These are phyloP conservation scores for Fraxinus dipetala DNA, from an alignment of 305 asterid genomes.

Conservation along the genomic window DNA sequence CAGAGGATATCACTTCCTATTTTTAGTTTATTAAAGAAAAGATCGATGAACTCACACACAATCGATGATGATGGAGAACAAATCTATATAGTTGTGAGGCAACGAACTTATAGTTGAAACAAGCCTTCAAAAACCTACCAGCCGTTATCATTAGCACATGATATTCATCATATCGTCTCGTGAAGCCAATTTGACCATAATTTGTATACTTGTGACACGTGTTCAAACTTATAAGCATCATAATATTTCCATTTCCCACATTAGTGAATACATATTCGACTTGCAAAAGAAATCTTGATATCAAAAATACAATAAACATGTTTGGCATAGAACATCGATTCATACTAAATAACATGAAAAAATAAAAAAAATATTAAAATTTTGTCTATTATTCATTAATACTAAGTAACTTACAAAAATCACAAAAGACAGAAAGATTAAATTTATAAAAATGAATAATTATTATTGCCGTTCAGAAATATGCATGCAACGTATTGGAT, in stretches of 20 bases:
- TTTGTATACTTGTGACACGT: too few relatives aligned
- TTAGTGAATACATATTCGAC: neutral
- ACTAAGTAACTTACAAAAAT: neutral
- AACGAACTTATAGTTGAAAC: neutral
- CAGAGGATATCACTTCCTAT: neutral
- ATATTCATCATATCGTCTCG: neutral
- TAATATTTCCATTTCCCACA: neutral
- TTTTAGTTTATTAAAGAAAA: neutral
- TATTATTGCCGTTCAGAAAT: neutral
- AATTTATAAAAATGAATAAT: neutral
- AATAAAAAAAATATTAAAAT: neutral
- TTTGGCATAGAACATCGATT: neutral
- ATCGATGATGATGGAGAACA: neutral
- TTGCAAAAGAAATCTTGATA: neutral
- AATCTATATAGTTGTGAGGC: neutral
- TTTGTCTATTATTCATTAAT: neutral
- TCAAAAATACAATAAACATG: neutral
- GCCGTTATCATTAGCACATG: neutral
- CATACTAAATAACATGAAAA: neutral
- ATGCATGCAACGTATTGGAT: neutral
- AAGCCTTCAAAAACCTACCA: neutral
- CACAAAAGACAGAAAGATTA: neutral
- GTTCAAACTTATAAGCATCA: neutral
- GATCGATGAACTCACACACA: neutral
- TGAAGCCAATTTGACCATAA: neutral